Evolutionary conservation across 768 basidiomycete species (phyloP).

Genomic region (Naganishia antarctica): DNA sequence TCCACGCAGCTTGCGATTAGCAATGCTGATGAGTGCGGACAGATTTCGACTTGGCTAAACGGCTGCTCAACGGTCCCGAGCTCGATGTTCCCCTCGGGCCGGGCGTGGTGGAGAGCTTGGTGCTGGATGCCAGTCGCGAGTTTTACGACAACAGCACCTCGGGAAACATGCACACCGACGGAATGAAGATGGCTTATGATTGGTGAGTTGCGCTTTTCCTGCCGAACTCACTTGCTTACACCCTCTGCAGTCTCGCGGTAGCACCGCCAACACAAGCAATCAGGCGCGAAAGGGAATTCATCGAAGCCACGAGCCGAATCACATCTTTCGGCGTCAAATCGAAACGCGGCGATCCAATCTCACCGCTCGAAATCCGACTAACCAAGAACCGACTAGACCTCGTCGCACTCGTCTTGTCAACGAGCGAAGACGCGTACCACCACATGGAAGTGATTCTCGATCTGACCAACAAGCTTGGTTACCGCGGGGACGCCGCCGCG

Average conservation of each 20-base stretch:
- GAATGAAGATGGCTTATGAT: conserved; percentile 95
- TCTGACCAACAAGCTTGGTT: conserved; percentile 81
- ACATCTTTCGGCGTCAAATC: conserved; percentile 84
- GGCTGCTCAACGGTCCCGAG: conserved; percentile 56
- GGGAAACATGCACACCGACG: conserved; percentile 85
- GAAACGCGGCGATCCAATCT: conserved; percentile 67
- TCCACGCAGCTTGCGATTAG: neutral
- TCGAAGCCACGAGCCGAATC: conserved; percentile 93
- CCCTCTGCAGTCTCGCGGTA: conserved; percentile 57
- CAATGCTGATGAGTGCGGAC: neutral
- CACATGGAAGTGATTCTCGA: conserved; percentile 89
- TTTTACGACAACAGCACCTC: conserved; percentile 91
- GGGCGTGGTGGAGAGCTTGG: conserved; percentile 66
- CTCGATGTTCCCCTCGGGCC: conserved; percentile 55
- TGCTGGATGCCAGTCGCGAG: conserved; percentile 73
- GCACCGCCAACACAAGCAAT: conserved; percentile 62
- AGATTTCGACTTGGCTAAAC: conserved; percentile 52
- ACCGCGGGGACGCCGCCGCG: conserved; percentile 62
- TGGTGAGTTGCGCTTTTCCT: conserved; percentile 51
- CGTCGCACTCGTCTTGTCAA: conserved; percentile 77
- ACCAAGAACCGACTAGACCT: conserved; percentile 82
- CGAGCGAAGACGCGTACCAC: conserved; percentile 79
- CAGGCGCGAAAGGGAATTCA: conserved; percentile 75
- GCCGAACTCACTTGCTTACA: neutral
- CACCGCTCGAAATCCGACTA: conserved; percentile 88